Evolutionary conservation across 805 yeast species (phyloP).

Genomic region (Teunomyces barrocoloradensis): DNA sequence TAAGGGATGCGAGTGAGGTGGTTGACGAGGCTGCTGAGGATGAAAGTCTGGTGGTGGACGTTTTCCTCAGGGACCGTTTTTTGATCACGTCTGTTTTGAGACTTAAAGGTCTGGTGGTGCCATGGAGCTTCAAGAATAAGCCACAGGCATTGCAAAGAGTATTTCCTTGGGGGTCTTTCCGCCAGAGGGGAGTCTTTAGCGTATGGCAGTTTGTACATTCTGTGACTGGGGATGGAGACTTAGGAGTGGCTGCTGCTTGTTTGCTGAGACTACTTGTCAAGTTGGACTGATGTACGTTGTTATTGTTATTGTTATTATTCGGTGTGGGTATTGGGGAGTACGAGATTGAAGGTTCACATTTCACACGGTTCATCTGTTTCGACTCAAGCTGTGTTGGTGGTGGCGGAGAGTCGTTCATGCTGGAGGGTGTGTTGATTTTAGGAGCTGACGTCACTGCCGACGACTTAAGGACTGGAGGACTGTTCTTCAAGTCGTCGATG

Average conservation of each 20-base stretch:
- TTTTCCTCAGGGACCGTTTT: constrained; percentile 49
- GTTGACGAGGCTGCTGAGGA: constrained; percentile 4
- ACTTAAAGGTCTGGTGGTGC: constrained; percentile 59
- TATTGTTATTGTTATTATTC: background rate
- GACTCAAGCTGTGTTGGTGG: constrained; percentile 6
- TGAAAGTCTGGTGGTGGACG: constrained; percentile 11
- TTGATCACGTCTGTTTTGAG: constrained; percentile 57
- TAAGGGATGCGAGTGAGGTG: background rate
- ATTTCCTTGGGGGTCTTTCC: constrained; percentile 57
- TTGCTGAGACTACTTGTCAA: constrained; percentile 20
- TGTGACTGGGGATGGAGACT: constrained; percentile 17
- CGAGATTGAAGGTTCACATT: background rate
- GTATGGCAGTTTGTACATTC: constrained; percentile 61
- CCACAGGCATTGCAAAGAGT: constrained; percentile 68
- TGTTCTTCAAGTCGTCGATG: constrained; percentile 32
- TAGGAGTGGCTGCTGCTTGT: constrained; percentile 7
- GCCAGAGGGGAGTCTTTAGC: constrained; percentile 59
- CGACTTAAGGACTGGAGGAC: constrained; percentile 11
- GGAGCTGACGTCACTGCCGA: constrained; percentile 3
- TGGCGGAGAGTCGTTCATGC: constrained; percentile 23
- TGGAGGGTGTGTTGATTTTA: constrained; percentile 25
- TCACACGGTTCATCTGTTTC: background rate
- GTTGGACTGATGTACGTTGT: constrained; percentile 11
- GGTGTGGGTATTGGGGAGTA: background rate
- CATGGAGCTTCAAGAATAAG: constrained; percentile 56